Evolutionary conservation across 768 basidiomycete genomes (phyloP).

Genomic region (Kwoniella heveanensis): DNA sequence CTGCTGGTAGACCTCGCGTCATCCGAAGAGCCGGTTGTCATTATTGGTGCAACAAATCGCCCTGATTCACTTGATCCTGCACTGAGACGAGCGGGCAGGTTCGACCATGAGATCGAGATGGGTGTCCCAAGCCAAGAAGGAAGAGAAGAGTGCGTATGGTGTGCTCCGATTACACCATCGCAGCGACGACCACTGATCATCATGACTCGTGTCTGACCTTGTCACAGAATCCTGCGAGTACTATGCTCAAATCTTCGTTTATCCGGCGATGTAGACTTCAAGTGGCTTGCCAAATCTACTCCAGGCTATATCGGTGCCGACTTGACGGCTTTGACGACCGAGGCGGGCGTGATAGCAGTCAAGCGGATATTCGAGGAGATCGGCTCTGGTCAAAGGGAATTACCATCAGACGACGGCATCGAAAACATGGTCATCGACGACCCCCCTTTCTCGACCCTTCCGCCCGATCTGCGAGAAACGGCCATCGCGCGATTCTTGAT

Average conservation of each 20-base stretch:
- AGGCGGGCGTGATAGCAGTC: conserved; percentile 92
- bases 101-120: conserved; percentile 98
- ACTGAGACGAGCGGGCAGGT: conserved; percentile 85
- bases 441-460: conserved; percentile 58
- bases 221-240: conserved; percentile 86
- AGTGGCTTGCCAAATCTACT: conserved; percentile 81
- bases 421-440: conserved; percentile 55
- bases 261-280: conserved; percentile 84
- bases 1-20: conserved; percentile 76
- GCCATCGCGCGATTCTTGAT: conserved; percentile 89
- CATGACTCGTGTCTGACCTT: too few species aligned
- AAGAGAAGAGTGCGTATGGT: conserved; percentile 77
- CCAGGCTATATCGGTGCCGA: conserved; percentile 98
- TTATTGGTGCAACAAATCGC: conserved; percentile 94
- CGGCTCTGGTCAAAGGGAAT: conserved; percentile 59
- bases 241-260: conserved; percentile 80
- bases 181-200: not conserved
- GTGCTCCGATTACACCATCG: too few species aligned
- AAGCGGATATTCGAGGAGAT: conserved; percentile 87
- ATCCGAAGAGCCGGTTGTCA: conserved; percentile 86
- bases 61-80: conserved; percentile 94
- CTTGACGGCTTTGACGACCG: conserved; percentile 82
- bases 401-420: conserved; percentile 35
- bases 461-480: conserved; percentile 58
- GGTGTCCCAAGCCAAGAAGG: conserved; percentile 91